These are phyloP conservation scores for Kodamaea derodonti DNA, from an alignment of 1,139 yeast genomes.

Conservation along the genomic window DNA sequence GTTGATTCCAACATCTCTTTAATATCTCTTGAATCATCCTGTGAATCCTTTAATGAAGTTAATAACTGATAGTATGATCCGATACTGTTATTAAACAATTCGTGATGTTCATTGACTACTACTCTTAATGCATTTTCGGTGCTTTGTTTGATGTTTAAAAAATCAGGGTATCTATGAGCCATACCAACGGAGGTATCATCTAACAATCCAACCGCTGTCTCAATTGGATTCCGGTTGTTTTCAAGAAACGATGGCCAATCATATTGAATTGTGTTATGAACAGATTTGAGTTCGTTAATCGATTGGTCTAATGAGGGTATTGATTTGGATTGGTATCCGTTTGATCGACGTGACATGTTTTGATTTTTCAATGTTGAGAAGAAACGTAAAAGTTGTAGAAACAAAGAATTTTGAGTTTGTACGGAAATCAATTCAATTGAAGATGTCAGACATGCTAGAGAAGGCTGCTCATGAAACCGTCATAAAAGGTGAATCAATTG, in stretches of 20 bases:
- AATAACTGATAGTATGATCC: conserved; percentile 38
- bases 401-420: too few relatives aligned
- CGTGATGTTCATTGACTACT: conserved; percentile 81
- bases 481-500: too few relatives aligned
- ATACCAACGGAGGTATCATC: conserved; percentile 88
- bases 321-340: conserved; percentile 9
- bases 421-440: too few relatives aligned
- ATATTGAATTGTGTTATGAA: conserved; percentile 34
- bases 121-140: conserved; percentile 57
- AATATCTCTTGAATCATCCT: conserved; percentile 38
- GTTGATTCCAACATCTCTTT: conserved; percentile 44
- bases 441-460: too few relatives aligned
- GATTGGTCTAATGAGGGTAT: conserved; percentile 22
- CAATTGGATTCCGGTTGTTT: conserved; percentile 67
- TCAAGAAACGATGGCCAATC: conserved; percentile 42
- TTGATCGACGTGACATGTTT: conserved; percentile 6
- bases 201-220: conserved; percentile 72
- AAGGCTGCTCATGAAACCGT: too few relatives aligned
- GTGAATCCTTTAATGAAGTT: conserved; percentile 54
- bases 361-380: too few relatives aligned
- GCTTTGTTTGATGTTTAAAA: conserved; percentile 47
- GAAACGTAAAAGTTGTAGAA: too few relatives aligned
- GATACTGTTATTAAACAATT: conserved; percentile 71
- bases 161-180: conserved; percentile 65
- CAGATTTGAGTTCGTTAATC: conserved; percentile 34